Percentiles rank a stretch among this genome's conserved stretches.
Conservation (phyloP, 768 basidiomycete species). For the Mycena alexandri region DNA sequence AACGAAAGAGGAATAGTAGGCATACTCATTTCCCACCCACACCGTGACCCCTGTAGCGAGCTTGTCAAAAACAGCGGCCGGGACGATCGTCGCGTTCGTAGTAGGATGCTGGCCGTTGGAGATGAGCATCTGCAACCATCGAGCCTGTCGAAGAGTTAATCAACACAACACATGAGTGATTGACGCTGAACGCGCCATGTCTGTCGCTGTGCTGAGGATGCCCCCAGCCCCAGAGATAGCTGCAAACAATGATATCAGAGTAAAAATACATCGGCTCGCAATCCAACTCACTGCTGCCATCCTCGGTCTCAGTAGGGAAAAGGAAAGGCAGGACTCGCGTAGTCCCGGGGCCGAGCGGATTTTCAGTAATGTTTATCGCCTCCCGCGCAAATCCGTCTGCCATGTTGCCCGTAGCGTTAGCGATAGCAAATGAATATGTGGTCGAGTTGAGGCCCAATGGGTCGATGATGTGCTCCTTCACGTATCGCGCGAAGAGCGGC, state of each 20-base stretch:
- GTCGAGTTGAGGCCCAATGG: slow-evolving; percentile 20
- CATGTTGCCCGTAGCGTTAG: slow-evolving; percentile 13
- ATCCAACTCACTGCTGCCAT: not conserved
- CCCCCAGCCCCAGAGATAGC: slow-evolving; percentile 9
- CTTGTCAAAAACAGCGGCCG: not conserved
- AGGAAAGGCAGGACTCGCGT: not conserved
- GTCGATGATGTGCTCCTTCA: slow-evolving; percentile 5
- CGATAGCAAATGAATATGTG: slow-evolving; percentile 20
- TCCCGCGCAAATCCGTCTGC: slow-evolving; percentile 15
- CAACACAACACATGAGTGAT: not conserved
- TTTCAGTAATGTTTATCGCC: not conserved
- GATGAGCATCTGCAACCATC: slow-evolving; percentile 23
- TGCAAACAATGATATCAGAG: not conserved
- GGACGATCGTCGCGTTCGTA: slow-evolving; percentile 6
- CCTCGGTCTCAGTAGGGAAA: not conserved
- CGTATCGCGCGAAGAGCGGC: slow-evolving; percentile 22
- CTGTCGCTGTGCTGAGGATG: slow-evolving; percentile 10
- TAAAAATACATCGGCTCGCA: not conserved
- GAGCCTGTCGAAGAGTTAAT: not conserved
- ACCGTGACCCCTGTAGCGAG: not conserved
- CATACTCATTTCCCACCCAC: not conserved
- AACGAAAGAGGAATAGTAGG: not conserved
- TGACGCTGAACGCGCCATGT: not conserved
- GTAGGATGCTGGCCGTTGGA: slow-evolving; percentile 9
- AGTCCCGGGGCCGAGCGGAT: not conserved